These are phyloP conservation scores for Bruguiera gymnorhiza DNA, from an alignment of 345 rosid genomes.

Conservation along the genomic window DNA sequence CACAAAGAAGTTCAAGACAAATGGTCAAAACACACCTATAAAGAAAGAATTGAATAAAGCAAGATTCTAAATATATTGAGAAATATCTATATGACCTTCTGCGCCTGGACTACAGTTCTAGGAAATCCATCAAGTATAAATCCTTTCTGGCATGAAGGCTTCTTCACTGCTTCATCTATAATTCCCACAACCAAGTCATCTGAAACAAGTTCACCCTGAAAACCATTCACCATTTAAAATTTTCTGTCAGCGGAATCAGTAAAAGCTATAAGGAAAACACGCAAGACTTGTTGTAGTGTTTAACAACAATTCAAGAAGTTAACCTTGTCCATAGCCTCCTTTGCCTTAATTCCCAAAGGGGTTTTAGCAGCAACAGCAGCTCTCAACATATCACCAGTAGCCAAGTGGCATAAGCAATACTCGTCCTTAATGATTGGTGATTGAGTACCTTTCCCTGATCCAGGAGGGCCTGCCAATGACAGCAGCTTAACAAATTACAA, in stretches of 20 bases:
- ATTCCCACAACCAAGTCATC: conserved; percentile 95
- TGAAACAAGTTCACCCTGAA: conserved; percentile 89
- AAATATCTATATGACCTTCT: conserved; percentile 50
- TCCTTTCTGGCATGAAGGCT: conserved; percentile 87
- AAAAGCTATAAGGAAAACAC: conserved; percentile 3
- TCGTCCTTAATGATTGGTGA: conserved; percentile 93
- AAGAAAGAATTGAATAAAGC: neutral
- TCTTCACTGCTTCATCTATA: conserved; percentile 92
- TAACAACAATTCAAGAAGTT: neutral
- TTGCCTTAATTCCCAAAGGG: conserved; percentile 91
- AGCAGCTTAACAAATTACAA: neutral
- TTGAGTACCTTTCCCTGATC: conserved; percentile 98
- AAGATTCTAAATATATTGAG: neutral
- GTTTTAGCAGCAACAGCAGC: conserved; percentile 94
- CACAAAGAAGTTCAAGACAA: conserved; percentile 15
- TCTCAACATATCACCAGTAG: conserved; percentile 98
- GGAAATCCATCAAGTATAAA: conserved; percentile 97
- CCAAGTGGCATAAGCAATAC: conserved; percentile 93
- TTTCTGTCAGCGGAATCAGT: conserved; percentile 11
- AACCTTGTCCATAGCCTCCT: conserved; percentile 98
- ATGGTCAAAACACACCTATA: conserved; percentile 10
- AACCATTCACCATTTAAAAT: conserved; percentile 7
- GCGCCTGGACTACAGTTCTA: conserved; percentile 83
- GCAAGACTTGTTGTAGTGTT: neutral
- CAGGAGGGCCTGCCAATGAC: conserved; percentile 79